These are phyloP conservation scores for Cylindrodendrum hubeiense DNA, from an alignment of 2,329 filamentous ascomycete genomes.

Conservation along the genomic window DNA sequence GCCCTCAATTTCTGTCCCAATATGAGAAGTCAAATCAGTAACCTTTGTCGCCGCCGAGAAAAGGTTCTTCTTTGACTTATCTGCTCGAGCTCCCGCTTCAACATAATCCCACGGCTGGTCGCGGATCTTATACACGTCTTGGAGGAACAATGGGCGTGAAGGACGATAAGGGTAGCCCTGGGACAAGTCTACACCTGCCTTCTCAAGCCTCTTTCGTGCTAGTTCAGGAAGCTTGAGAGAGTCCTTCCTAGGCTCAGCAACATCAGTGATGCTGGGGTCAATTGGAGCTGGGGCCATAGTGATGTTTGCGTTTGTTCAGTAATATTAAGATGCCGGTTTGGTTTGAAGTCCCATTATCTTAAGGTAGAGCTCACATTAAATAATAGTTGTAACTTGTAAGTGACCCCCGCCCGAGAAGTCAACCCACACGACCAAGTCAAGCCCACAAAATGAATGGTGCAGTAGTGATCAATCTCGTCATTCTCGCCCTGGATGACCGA, in stretches of 20 bases:
- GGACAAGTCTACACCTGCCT: slow-evolving; percentile 77
- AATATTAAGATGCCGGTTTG: too few species aligned
- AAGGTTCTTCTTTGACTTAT: slow-evolving; percentile 72
- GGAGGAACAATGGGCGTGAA: slow-evolving; percentile 73
- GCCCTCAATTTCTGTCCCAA: slow-evolving; percentile 74
- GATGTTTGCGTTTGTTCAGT: neutral
- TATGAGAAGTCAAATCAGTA: slow-evolving; percentile 70
- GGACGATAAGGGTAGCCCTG: slow-evolving; percentile 80
- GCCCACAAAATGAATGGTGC: too few species aligned
- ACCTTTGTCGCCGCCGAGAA: slow-evolving; percentile 73
- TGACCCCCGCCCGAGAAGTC: too few species aligned
- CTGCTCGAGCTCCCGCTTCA: slow-evolving; percentile 74
- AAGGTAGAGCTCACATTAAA: too few species aligned
- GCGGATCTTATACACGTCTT: slow-evolving; percentile 77
- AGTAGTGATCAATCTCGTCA: too few species aligned
- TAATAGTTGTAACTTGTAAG: too few species aligned
- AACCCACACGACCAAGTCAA: too few species aligned
- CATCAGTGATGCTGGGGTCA: slow-evolving; percentile 72
- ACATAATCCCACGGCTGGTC: slow-evolving; percentile 65
- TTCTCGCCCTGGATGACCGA: too few species aligned
- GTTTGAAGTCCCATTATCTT: too few species aligned
- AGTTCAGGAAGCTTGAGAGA: slow-evolving; percentile 70
- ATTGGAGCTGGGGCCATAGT: slow-evolving; percentile 69
- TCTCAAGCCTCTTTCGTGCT: slow-evolving; percentile 68
- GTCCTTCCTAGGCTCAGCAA: slow-evolving; percentile 72